Evolutionary conservation across 148 eudicot species (phyloP), one percentile per base, ranked within the genome.

Genomic region (Vaccinium vitisidaea): DNA sequence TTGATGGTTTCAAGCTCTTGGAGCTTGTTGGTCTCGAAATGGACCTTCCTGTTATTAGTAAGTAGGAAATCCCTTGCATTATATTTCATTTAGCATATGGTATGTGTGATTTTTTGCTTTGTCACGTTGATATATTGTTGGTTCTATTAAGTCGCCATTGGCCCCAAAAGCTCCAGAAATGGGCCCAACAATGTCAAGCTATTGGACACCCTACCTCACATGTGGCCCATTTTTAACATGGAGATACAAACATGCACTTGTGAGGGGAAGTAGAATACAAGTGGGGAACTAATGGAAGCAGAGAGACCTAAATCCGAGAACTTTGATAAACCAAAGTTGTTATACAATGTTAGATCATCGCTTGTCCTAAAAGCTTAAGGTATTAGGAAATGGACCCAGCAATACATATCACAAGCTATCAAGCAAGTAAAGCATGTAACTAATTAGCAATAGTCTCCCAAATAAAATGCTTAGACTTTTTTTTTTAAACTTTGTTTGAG

Each of bases 1-100:
- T 97, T 92, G 98, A 95, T 87, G 99, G 99, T 75, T 89, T 97
- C 36, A 95, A 89, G 95, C 95, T 97, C 83, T 98, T 97, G 63
- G 98, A 95, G 84, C 93, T 89, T 69, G 91, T 97, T 48, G 96
- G 98, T 63, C 94, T 95, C 75, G 98, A 94, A 84, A 94, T 94
- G 96, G 93, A 95, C 86, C 86, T 97, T 30, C 99, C 98, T 67
- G 95, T 95, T 83, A 92, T 97, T 79, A 97, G 99, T 97, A 93
- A 87, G 94, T 82, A 30, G 53, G 55, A 54, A 54, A 84, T 48
- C 50, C 19, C 56, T 77, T 79, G 23, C 32, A 54, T 63, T 8
- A 30, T 75, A 36, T 88, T 16, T 80, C 32, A 25, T 75, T 30
- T 48, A 46, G 23, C 32, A 30, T 50, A 82, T 63, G 48, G 10